A percentile compares a stretch with the other conserved stretches of the same genome.
phyloP scores from a whole-genome alignment of 805 yeast species.

The Lachancea dasiensis region DNA sequence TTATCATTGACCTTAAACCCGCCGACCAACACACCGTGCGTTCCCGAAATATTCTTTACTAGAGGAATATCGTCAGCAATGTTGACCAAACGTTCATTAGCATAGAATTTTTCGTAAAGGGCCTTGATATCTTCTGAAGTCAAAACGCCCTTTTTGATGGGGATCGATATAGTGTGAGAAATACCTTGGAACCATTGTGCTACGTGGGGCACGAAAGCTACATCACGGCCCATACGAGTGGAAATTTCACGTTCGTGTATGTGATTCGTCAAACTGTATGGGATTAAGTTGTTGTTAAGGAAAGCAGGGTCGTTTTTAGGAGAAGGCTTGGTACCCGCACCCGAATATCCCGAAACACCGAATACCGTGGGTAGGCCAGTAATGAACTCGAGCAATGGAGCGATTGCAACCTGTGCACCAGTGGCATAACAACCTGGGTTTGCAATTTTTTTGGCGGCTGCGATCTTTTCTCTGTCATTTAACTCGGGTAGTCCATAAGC shows the following conservation, averaged over 20 bases:
- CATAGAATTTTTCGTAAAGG: slow-evolving; percentile 81
- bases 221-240: slow-evolving; percentile 63
- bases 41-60: slow-evolving; percentile 85
- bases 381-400: slow-evolving; percentile 70
- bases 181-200: slow-evolving; percentile 99
- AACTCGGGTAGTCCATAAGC: slow-evolving; percentile 93
- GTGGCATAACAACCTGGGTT: slow-evolving; percentile 99
- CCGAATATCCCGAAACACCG: slow-evolving; percentile 97
- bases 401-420: slow-evolving; percentile 88
- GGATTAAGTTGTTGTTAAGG: slow-evolving; percentile 78
- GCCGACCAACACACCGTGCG: slow-evolving; percentile 92
- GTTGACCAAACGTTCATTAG: slow-evolving; percentile 77
- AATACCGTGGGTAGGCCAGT: slow-evolving; percentile 77
- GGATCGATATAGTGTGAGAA: slow-evolving; percentile 84
- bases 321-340: slow-evolving; percentile 98
- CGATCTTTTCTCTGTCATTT: slow-evolving; percentile 58
- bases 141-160: slow-evolving; percentile 61
- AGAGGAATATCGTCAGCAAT: slow-evolving; percentile 90
- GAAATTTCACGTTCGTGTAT: slow-evolving; percentile 95
- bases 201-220: slow-evolving; percentile 94
- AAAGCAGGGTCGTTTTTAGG: slow-evolving; percentile 83
- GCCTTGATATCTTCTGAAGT: slow-evolving; percentile 69
- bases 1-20: slow-evolving; percentile 90
- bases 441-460: slow-evolving; percentile 72
- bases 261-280: slow-evolving; percentile 94